Conservation (phyloP, 345 rosid species). For the Aurinia saxatilis region DNA sequence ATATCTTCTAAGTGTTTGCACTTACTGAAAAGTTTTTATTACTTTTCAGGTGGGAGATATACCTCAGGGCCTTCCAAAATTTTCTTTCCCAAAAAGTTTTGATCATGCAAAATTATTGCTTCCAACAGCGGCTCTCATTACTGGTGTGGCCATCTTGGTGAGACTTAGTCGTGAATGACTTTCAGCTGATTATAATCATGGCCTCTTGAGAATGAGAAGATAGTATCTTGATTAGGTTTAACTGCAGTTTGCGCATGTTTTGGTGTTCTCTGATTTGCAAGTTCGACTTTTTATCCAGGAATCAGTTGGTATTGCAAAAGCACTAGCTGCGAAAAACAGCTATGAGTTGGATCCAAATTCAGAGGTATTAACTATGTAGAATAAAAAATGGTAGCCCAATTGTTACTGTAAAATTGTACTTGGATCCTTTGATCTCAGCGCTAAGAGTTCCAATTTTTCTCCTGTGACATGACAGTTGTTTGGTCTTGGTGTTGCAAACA, state of each 20-base stretch:
- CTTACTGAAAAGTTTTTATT: conserved; percentile 6
- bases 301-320: conserved; percentile 99
- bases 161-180: conserved; percentile 24
- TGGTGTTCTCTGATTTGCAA: neutral
- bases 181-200: conserved; percentile 15
- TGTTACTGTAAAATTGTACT: neutral
- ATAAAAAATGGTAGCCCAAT: neutral
- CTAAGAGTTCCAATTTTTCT: conserved; percentile 15
- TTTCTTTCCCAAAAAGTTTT: conserved; percentile 70
- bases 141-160: conserved; percentile 98
- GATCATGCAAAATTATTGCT: conserved; percentile 53
- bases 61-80: conserved; percentile 91
- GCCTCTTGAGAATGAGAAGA: conserved; percentile 4
- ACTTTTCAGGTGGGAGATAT: conserved; percentile 83
- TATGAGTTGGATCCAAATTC: conserved; percentile 90
- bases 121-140: conserved; percentile 86
- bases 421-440: neutral
- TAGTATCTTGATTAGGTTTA: conserved; percentile 1
- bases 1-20: neutral
- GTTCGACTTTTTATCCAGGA: conserved; percentile 41
- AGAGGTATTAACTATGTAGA: conserved; percentile 44
- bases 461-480: conserved; percentile 56
- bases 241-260: conserved; percentile 1
- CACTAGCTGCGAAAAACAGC: conserved; percentile 92
- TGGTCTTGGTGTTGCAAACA: conserved; percentile 91